These are phyloP conservation scores for Dovyalis caffra DNA, from an alignment of 345 rosid genomes.

Conservation along the genomic window DNA sequence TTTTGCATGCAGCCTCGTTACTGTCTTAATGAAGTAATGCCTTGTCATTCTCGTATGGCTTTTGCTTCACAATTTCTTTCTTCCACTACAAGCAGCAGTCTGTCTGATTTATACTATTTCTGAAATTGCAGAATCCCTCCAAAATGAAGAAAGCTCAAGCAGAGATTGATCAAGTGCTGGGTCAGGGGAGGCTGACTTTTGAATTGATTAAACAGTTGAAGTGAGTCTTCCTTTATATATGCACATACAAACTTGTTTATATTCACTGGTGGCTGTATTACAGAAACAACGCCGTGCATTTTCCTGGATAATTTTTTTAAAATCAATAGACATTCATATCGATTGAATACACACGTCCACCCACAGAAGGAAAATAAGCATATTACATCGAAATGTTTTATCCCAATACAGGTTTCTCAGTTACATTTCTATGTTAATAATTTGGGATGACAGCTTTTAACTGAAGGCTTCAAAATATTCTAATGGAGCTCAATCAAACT, in stretches of 20 bases:
- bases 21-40: background rate
- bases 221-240: slow-evolving; percentile 41
- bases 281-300: background rate
- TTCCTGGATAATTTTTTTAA: background rate
- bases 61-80: slow-evolving; percentile 3
- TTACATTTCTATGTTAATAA: no score
- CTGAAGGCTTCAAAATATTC: no score
- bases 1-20: background rate
- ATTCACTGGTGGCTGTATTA: slow-evolving; percentile 1
- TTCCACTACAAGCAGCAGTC: background rate
- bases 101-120: slow-evolving; percentile 8
- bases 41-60: background rate
- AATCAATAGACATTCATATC: background rate
- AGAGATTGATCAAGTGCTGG: slow-evolving; percentile 80
- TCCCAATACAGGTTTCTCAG: no score
- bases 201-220: slow-evolving; percentile 73
- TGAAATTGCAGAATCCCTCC: slow-evolving; percentile 57
- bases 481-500: no score
- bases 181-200: slow-evolving; percentile 53
- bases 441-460: no score
- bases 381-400: no score
- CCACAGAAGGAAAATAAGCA: no score
- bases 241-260: background rate
- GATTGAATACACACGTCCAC: no score
- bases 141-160: slow-evolving; percentile 84